phyloP scores from a whole-genome alignment of 352 stramenopile species.

The Globisporangium cylindrosporum region DNA sequence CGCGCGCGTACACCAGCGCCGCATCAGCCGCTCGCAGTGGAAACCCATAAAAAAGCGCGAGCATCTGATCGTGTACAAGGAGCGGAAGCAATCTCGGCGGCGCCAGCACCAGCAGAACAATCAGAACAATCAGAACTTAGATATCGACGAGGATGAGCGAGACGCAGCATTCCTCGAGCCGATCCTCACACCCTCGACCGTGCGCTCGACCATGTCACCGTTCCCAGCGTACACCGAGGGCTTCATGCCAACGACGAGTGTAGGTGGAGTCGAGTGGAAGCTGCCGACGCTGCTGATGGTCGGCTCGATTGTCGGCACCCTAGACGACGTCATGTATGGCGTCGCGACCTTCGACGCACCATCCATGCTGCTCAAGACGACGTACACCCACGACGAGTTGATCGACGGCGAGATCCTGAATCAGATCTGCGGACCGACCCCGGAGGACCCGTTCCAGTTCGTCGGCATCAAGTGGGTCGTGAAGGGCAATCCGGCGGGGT shows the following conservation, averaged over 20 bases:
- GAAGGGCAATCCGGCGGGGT: conserved; percentile 5
- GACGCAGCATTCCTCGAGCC: conserved; percentile 3
- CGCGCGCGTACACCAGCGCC: conserved; percentile 18
- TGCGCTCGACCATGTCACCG: conserved; percentile 12
- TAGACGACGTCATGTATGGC: conserved; percentile 70
- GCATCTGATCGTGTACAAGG: conserved; percentile 35
- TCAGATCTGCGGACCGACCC: conserved; percentile 8
- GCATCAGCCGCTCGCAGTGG: conserved; percentile 37
- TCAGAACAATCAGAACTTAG: background rate
- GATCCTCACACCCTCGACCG: conserved; percentile 12
- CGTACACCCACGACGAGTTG: conserved; percentile 40
- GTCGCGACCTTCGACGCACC: conserved; percentile 36
- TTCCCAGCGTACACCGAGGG: background rate
- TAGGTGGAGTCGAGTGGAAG: background rate
- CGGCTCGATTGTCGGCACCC: conserved; percentile 39
- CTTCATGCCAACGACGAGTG: conserved; percentile 11
- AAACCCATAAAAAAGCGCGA: conserved; percentile 42
- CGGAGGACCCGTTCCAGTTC: conserved; percentile 24
- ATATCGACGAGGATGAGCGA: background rate
- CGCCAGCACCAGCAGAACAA: background rate
- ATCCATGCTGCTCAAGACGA: conserved; percentile 50
- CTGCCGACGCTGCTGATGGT: conserved; percentile 48
- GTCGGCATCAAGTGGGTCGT: conserved; percentile 29
- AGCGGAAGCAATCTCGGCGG: conserved; percentile 9
- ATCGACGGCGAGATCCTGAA: conserved; percentile 5